A percentile compares a stretch with the other conserved stretches of the same genome.
Evolutionary conservation across 73 alveolate genomes (phyloP).

Genomic region (Blepharisma stoltei): DNA sequence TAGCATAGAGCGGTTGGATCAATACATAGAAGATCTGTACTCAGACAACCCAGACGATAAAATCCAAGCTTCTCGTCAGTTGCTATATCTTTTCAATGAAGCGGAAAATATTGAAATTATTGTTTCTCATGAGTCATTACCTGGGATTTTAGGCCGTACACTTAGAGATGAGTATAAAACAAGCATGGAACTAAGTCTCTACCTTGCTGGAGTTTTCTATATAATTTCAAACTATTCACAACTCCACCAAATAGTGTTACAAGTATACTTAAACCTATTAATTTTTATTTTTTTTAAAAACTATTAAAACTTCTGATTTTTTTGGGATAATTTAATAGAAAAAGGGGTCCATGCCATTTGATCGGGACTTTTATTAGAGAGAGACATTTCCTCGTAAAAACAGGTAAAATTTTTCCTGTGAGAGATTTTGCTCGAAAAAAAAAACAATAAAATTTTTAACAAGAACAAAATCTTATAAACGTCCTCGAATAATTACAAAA

Average conservation of each 20-base stretch:
- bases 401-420: no score
- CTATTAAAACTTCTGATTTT: no score
- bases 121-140: conserved; percentile 35
- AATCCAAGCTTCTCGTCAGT: conserved; percentile 5
- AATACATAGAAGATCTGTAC: not conserved
- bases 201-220: conserved; percentile 85
- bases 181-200: conserved; percentile 80
- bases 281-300: no score
- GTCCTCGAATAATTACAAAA: no score
- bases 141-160: conserved; percentile 77
- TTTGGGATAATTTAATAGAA: no score
- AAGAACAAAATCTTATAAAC: no score
- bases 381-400: no score
- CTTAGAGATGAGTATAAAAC: conserved; percentile 91
- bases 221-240: conserved; percentile 86
- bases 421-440: no score
- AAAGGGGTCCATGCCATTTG: no score
- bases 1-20: not conserved
- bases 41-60: conserved; percentile 24
- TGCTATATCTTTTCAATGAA: conserved; percentile 8
- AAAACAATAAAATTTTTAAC: no score
- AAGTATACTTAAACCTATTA: no score
- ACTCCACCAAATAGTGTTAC: conserved; percentile 76
- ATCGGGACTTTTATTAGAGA: no score
- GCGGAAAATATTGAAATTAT: conserved; percentile 24